Evolutionary conservation across 139 green algal genomes (phyloP).

Genomic region (Chlamydomonas schloesseri): DNA sequence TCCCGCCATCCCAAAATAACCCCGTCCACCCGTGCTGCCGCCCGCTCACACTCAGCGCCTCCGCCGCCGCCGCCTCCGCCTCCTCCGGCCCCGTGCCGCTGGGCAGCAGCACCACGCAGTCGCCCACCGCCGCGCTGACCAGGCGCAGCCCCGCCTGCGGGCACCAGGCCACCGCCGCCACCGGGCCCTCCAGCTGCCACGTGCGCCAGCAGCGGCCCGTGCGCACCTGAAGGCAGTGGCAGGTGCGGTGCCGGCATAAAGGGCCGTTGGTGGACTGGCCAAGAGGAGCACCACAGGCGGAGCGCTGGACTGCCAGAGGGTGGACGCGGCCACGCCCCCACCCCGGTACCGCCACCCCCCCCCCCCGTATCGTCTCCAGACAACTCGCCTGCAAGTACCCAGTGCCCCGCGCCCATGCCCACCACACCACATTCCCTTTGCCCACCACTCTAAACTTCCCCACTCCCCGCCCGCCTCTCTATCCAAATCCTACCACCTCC

Average conservation of each 20-base stretch:
- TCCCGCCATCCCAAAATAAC: too few species aligned
- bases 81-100: constrained; percentile 54
- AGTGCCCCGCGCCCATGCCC: too few species aligned
- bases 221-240: constrained; percentile 37
- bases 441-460: too few species aligned
- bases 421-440: too few species aligned
- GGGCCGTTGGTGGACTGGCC: background rate
- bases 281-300: too few species aligned
- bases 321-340: background rate
- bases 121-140: constrained; percentile 59
- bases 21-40: too few species aligned
- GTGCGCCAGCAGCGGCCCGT: constrained; percentile 53
- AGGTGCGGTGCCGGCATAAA: background rate
- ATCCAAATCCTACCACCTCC: too few species aligned
- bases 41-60: constrained; percentile 20
- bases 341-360: too few species aligned
- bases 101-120: constrained; percentile 73
- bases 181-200: constrained; percentile 66
- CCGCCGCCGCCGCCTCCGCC: constrained; percentile 39
- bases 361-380: too few species aligned
- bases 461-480: too few species aligned
- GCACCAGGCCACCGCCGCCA: constrained; percentile 83
- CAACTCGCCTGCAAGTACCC: too few species aligned
- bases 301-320: too few species aligned
- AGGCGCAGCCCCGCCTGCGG: constrained; percentile 64